Evolutionary conservation across 2,329 filamentous ascomycete species (phyloP), one percentile per base, ranked within the genome.

Genomic region (Botrytis fabae): DNA sequence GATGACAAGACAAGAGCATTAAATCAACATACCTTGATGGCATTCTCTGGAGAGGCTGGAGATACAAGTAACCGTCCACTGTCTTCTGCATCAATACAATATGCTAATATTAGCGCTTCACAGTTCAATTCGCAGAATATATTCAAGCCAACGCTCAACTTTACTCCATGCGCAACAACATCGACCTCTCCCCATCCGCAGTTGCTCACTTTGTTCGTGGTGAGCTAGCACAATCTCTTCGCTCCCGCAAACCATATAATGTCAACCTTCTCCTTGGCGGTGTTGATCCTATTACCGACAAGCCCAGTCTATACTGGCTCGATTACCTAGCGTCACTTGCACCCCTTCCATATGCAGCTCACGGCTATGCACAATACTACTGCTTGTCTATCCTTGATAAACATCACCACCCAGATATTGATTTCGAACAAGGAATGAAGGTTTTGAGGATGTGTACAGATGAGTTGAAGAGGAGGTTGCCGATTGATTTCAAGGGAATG

Each of bases 301-400:
- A 96, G 87, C 95, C 96, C 42, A 92, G 92, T 80, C 85, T 99
- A 78, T 97, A 97, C 88, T 99, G 96, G 96, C 88, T 98, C 79
- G 95, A 99, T 83, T 98, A 98, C 85, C 90, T 99, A 81, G 96
- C 95, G 77, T 91, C 95, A 75, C 85, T 95, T 81, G 95, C 94
- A 7, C 89, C 93, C 46, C 86, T 99, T 65, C 96, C 96, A 72
- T 99, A 99, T 82, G 97, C 96, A 66, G 96, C 96, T 75, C 97
- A 99, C 80, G 96, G 96, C 78, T 99, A 99, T 84, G 96, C 96
- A 78, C 96, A 99, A 85, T 98, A 98, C 88, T 99, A 99, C 88
- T 99, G 96, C 83, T 88, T 99, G 75, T 97, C 94, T 10, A 97
- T 97, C 78, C 90, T 99, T 69, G 96, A 99, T 86, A 99, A 99